Base-by-base conservation (phyloP, 164 flowering plant species). In the Warburgia ugandensis region DNA sequence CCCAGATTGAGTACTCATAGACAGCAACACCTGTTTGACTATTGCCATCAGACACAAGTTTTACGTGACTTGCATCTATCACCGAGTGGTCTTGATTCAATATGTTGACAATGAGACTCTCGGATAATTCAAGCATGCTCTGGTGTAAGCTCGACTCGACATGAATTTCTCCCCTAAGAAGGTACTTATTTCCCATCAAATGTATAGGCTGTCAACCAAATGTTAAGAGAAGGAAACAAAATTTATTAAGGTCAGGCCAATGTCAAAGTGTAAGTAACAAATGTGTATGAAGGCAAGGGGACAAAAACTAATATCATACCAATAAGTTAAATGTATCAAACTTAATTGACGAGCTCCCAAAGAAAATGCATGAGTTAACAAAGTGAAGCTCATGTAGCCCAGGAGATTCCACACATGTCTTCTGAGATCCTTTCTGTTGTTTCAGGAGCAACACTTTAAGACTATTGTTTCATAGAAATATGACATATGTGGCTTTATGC, bases 331-430 rank as follows among this genome's bases (percentile, higher is more conserved):
- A 67, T 20, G 97, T 79, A 62, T 94, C 82, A 66, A 94, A 73
- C 68, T 71, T 81, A 53, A 77, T 26, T 16, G 78, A 63, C 14
- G 86, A 72, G 65, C 83, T 77, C 47, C 95, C 96, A 72, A 94
- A 94, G 71, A 50, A 83, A 51, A 94, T 73, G 64, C 99, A 94
- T 1, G 99, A 81, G 72, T 84, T 71, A 20, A 72, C 65, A 65
- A 94, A 81, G 50, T 83, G 82, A 56, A 94, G 81, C 67, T 94
- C 90, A 66, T 89, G 94, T 32, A 69, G 64, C 48, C 99, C 99
- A 54, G 92, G 78, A 63, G 70, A 66, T 61, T 81, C 81, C 7
- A 83, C 67, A 70, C 97, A 94, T 26, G 84, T 71, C 29, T 57
- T 68, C 46, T 94, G 87, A 8, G 86, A 61, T 54, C 96, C 99